These are phyloP conservation scores for Edaphochlamys debaryana DNA, from an alignment of 139 green algal species.

Conservation along the genomic window DNA sequence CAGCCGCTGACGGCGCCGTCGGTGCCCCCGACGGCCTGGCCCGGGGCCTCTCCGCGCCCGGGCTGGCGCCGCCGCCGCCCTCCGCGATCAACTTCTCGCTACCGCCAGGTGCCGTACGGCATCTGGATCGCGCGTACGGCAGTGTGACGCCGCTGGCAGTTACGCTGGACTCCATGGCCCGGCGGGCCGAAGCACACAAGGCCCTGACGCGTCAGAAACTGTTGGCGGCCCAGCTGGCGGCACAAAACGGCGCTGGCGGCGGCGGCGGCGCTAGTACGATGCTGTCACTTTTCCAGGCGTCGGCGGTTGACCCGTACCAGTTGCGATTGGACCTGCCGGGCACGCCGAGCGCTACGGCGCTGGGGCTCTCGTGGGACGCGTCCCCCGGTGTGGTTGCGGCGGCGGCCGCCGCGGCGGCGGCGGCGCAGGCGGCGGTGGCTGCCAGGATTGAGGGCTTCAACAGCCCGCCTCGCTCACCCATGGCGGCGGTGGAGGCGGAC, in stretches of 20 bases:
- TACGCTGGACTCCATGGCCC: slow-evolving; percentile 9
- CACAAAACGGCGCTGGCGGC: neutral
- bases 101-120: neutral
- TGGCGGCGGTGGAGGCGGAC: neutral
- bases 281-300: neutral
- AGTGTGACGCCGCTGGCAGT: slow-evolving; percentile 5
- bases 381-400: slow-evolving; percentile 28
- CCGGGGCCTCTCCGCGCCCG: too few species aligned
- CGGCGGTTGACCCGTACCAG: neutral
- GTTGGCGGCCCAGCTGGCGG: neutral
- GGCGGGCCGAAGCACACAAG: slow-evolving; percentile 38
- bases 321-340: neutral
- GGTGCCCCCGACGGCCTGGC: neutral
- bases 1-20: too few species aligned
- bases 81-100: too few species aligned
- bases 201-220: slow-evolving; percentile 25
- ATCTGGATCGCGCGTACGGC: slow-evolving; percentile 22
- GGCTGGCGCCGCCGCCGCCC: too few species aligned
- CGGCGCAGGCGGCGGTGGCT: neutral
- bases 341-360: neutral
- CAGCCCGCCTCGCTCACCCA: too few species aligned
- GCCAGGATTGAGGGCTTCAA: neutral
- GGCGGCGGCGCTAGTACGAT: neutral
- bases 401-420: slow-evolving; percentile 15
- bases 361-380: slow-evolving; percentile 23